Evolutionary conservation across 257 asterid species (phyloP).

Genomic region (Nicotiana undulata): DNA sequence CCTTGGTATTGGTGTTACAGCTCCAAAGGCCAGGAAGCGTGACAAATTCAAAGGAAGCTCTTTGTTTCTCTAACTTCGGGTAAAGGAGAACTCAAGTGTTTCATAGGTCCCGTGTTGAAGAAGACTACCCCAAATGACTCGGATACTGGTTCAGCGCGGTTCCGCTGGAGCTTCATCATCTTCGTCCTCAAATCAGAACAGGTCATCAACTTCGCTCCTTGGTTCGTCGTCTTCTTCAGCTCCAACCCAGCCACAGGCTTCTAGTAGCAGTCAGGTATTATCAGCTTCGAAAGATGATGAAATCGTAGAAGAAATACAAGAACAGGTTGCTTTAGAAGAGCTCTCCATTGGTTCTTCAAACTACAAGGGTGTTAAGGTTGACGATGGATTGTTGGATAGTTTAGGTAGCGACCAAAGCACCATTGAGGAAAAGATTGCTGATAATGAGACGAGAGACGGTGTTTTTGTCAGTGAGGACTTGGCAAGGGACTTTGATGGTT

Average conservation of each 20-base stretch:
- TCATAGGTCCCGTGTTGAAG: conserved; percentile 17
- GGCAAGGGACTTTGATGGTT: conserved; percentile 33
- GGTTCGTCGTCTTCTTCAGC: conserved; percentile 43
- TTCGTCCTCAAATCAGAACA: conserved; percentile 59
- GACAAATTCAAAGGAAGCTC: conserved; percentile 60
- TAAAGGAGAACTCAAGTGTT: conserved; percentile 12
- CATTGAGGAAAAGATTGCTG: conserved; percentile 27
- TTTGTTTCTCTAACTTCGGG: conserved; percentile 40
- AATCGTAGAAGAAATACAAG: conserved; percentile 39
- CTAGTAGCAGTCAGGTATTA: conserved; percentile 33
- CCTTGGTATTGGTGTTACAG: conserved; percentile 74
- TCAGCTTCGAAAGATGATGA: conserved; percentile 53
- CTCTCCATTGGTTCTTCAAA: conserved; percentile 32
- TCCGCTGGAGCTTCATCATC: conserved; percentile 60
- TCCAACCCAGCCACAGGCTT: conserved; percentile 42
- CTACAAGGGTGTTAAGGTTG: conserved; percentile 29
- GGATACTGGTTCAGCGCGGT: conserved; percentile 88
- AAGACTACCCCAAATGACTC: conserved; percentile 58
- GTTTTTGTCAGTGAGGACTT: conserved; percentile 38
- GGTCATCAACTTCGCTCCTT: conserved; percentile 33
- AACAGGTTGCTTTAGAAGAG: conserved; percentile 45
- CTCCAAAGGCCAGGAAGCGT: conserved; percentile 88
- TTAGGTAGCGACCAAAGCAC: conserved; percentile 28
- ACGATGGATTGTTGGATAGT: conserved; percentile 35
- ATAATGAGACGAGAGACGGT: conserved; percentile 31